Evolutionary conservation across 108 stramenopile species (phyloP), one percentile per base, ranked within the genome.

Genomic region (Nitzschia sp.): DNA sequence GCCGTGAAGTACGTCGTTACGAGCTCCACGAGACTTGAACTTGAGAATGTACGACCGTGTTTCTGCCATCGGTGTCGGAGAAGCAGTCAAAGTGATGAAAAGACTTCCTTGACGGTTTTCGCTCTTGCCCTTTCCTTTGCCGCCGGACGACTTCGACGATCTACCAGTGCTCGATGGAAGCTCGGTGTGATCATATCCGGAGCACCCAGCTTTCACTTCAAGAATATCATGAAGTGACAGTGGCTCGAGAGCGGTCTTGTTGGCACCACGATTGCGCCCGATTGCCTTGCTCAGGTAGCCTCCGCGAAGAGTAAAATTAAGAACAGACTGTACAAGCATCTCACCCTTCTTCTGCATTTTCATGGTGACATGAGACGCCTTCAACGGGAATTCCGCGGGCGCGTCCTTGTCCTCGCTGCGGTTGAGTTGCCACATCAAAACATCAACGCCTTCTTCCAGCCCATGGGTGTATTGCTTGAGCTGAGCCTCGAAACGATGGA

Each of bases 201-300:
- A 73, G 66, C 92, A 93, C 6, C 94, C 94, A 8, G 94, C 92
- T 68, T 85, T 82, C 17, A 93, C 87, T 67, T 88, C 90, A 32
- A 96, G 72, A 65, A 96, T 92, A 36, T 96, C 94, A 62, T 90
- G 84, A 28, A 96, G 68, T 21, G 91, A 90, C 28, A 95, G 77
- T 23, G 94, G 94, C 47, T 92, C 91, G 23, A 90, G 78, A 19
- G 88, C 87, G 15, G 86, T 76, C 66, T 92, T 90, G 66, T 88
- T 88, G 45, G 57, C 62, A 46, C 80, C 71, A 75, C 86, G 80
- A 47, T 80, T 83, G 34, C 85, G 80, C 57, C 90, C 85, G 15
- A 89, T 89, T 8, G 93, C 93, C 70, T 94, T 94, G 68, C 88
- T 90, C 58, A 94, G 74, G 71, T 94, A 94, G 6, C 94, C 94